Percentiles rank a stretch among this genome's conserved stretches.
These are phyloP conservation scores for Diaporthe batatas DNA, from an alignment of 2,329 filamentous ascomycete species.

Conservation along the genomic window DNA sequence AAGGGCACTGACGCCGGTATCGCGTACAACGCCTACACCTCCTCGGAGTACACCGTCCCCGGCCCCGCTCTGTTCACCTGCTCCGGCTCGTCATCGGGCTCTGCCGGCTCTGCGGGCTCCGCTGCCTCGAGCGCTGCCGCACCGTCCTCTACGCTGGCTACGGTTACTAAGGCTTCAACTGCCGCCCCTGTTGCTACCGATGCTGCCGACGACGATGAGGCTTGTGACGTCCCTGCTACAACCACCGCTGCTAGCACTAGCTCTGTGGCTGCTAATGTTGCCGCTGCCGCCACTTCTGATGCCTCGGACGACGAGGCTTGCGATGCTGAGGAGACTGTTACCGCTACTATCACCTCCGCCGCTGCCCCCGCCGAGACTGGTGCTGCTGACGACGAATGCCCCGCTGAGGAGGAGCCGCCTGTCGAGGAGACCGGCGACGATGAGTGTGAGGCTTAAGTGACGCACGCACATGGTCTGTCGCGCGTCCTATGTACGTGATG, in stretches of 20 bases:
- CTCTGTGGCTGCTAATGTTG: constrained; percentile 6
- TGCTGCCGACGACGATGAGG: not conserved
- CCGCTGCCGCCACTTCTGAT: not conserved
- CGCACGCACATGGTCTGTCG: not conserved
- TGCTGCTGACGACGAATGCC: too few species aligned
- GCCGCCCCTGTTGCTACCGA: not conserved
- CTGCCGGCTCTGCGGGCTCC: not conserved
- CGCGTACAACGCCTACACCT: constrained; percentile 64
- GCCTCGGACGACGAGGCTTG: constrained; percentile 34
- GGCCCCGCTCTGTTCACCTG: constrained; percentile 41
- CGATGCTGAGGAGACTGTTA: constrained; percentile 37
- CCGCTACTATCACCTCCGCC: constrained; percentile 28
- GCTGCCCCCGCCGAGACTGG: too few species aligned
- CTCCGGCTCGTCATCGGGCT: constrained; percentile 32
- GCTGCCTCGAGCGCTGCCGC: constrained; percentile 11
- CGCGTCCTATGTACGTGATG: not conserved
- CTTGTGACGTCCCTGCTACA: not conserved
- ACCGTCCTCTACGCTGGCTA: constrained; percentile 1
- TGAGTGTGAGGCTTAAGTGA: constrained; percentile 33
- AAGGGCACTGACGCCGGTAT: constrained; percentile 63
- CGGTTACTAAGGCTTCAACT: constrained; percentile 16
- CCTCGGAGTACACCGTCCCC: constrained; percentile 40
- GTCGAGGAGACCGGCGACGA: constrained; percentile 4
- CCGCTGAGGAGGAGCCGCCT: too few species aligned
- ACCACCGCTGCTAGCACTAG: constrained; percentile 16